A percentile compares a stretch with the other conserved stretches of the same genome.
These are phyloP conservation scores for Aegilops bicornis DNA, from an alignment of 176 grass and related monocot genomes.

Conservation along the genomic window DNA sequence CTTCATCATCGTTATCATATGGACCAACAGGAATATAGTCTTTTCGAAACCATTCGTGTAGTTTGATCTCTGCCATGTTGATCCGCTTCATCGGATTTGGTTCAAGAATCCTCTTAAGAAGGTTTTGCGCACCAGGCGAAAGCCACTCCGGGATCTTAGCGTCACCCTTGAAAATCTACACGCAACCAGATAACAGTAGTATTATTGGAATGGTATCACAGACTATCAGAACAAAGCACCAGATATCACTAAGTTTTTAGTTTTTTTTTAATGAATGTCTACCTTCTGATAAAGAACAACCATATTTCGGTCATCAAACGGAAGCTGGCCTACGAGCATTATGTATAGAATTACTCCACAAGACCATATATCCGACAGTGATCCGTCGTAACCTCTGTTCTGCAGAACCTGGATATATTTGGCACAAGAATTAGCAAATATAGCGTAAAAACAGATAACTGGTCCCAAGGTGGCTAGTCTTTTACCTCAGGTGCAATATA, in stretches of 20 bases:
- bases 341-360: constrained; percentile 86
- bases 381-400: constrained; percentile 83
- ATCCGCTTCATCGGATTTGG: constrained; percentile 64
- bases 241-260: background rate
- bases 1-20: constrained; percentile 58
- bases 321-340: constrained; percentile 78
- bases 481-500: constrained; percentile 91
- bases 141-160: constrained; percentile 60
- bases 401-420: constrained; percentile 55
- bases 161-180: constrained; percentile 81
- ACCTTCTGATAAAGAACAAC: constrained; percentile 99
- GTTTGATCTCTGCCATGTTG: constrained; percentile 61
- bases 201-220: background rate
- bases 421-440: background rate
- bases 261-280: background rate
- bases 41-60: constrained; percentile 67
- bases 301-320: constrained; percentile 81
- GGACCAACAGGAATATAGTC: constrained; percentile 56
- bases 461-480: background rate
- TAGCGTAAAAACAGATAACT: background rate
- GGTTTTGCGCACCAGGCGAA: constrained; percentile 46
- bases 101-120: constrained; percentile 75
- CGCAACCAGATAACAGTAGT: background rate
- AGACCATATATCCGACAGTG: constrained; percentile 84
- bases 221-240: background rate